Percentiles rank a stretch among this genome's conserved stretches.
Conservation (phyloP, 148 eudicot species). For the Chenopodium formosanum region DNA sequence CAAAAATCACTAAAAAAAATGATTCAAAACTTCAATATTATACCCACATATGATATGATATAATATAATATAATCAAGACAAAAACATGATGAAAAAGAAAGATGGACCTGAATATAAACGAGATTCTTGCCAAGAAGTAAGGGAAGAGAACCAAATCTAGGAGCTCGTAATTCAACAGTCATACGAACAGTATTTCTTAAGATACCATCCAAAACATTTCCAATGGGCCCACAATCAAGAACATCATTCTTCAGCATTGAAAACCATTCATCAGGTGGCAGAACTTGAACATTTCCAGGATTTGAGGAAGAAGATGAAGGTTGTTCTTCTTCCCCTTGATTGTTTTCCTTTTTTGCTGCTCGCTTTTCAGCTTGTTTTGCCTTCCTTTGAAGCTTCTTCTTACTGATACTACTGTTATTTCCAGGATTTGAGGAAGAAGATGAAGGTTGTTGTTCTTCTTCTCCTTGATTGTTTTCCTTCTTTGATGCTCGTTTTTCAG, state of each 20-base stretch:
- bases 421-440: not conserved
- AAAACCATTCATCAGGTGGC: no score
- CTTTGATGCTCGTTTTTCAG: not conserved
- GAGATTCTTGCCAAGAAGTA: conserved; percentile 6
- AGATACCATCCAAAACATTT: not conserved
- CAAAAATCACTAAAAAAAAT: no score
- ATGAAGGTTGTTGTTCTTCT: not conserved
- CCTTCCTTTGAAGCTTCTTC: not conserved
- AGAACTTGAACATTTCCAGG: not conserved
- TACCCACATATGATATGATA: no score
- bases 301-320: not conserved
- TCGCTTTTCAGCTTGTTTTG: not conserved
- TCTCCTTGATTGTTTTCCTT: not conserved
- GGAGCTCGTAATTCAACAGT: not conserved
- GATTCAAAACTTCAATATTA: no score
- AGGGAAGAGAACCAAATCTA: conserved; percentile 1
- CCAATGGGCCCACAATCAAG: not conserved
- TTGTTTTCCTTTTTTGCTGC: not conserved
- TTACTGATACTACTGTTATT: not conserved
- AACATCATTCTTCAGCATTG: not conserved
- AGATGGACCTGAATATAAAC: conserved; percentile 1
- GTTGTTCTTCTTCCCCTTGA: not conserved
- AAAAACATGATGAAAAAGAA: not conserved
- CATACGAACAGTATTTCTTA: conserved; percentile 14
- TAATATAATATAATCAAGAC: not conserved